Evolutionary conservation across 257 asterid species (phyloP).

Genomic region (Misopates orontium): DNA sequence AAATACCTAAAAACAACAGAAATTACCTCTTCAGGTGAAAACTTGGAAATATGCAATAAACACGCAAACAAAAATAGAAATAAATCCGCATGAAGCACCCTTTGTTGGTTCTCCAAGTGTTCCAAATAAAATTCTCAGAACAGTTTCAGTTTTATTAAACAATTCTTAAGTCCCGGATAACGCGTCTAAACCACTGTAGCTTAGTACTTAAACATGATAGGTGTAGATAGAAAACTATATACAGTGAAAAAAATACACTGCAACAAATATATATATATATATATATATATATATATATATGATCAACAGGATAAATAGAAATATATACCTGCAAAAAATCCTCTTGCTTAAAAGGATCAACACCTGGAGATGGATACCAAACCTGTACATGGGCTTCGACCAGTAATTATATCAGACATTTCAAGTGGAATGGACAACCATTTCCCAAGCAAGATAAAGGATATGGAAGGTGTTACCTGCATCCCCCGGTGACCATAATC

Average conservation of each 20-base stretch:
- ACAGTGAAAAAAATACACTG: conserved; percentile 7
- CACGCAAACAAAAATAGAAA: conserved; percentile 8
- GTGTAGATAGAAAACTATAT: conserved; percentile 13
- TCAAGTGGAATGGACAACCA: conserved; percentile 26
- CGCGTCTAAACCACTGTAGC: conserved; percentile 11
- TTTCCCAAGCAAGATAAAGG: conserved; percentile 8
- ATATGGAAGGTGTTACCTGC: conserved; percentile 74
- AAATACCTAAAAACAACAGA: conserved; percentile 11
- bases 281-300: too few relatives aligned
- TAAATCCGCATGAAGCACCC: neutral
- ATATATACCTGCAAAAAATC: conserved; percentile 89
- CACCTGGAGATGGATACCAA: conserved; percentile 98
- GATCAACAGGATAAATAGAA: conserved; percentile 7
- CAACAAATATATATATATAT: too few relatives aligned
- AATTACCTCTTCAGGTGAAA: conserved; percentile 12
- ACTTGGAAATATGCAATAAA: conserved; percentile 21
- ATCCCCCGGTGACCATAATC: conserved; percentile 98
- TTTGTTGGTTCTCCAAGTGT: conserved; percentile 4
- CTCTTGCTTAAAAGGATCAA: conserved; percentile 93
- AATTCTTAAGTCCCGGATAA: conserved; percentile 1
- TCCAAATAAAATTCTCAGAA: neutral
- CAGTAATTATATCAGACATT: conserved; percentile 41
- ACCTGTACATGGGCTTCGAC: conserved; percentile 73
- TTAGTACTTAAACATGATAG: conserved; percentile 24
- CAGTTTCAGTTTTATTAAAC: conserved; percentile 2